Evolutionary conservation across 768 basidiomycete genomes (phyloP).

Genomic region (Hebeloma cylindrosporum): DNA sequence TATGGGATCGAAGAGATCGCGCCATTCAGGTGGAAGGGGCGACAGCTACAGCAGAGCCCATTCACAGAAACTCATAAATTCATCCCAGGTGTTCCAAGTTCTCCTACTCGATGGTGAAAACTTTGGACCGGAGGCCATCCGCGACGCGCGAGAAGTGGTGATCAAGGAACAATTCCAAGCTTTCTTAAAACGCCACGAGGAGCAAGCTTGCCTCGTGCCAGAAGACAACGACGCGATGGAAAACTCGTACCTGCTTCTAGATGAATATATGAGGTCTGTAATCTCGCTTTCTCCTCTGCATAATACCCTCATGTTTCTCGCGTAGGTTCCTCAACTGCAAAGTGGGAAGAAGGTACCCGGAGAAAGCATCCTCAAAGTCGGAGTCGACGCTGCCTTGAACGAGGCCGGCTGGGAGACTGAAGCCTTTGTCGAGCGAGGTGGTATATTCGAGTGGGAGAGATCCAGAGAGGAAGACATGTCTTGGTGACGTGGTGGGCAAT

Average conservation of each 20-base stretch:
- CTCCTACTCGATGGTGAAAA: slow-evolving; percentile 23
- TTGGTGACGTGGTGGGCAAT: slow-evolving; percentile 8
- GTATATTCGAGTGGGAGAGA: slow-evolving; percentile 35
- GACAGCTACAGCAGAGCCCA: not conserved
- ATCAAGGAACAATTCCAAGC: slow-evolving; percentile 35
- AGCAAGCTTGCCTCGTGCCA: slow-evolving; percentile 28
- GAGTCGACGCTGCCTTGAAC: slow-evolving; percentile 30
- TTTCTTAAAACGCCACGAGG: slow-evolving; percentile 31
- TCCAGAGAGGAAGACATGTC: slow-evolving; percentile 5
- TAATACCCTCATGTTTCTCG: not conserved
- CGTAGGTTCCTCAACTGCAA: slow-evolving; percentile 31
- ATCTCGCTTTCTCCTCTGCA: not conserved
- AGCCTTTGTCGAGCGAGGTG: slow-evolving; percentile 31
- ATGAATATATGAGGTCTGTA: slow-evolving; percentile 33
- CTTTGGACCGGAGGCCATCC: slow-evolving; percentile 13
- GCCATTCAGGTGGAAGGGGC: slow-evolving; percentile 40
- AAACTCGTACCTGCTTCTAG: slow-evolving; percentile 35
- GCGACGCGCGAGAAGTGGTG: slow-evolving; percentile 24
- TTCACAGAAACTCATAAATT: not conserved
- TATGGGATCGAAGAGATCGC: slow-evolving; percentile 30
- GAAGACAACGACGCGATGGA: slow-evolving; percentile 38
- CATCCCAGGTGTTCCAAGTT: slow-evolving; percentile 23
- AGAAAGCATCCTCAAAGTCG: slow-evolving; percentile 33
- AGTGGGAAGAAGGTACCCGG: slow-evolving; percentile 29
- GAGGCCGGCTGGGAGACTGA: slow-evolving; percentile 35